Percentiles rank a stretch among this genome's conserved stretches.
Conservation (phyloP, 2,329 filamentous ascomycete species). For the Herpomyces periplanetae region DNA sequence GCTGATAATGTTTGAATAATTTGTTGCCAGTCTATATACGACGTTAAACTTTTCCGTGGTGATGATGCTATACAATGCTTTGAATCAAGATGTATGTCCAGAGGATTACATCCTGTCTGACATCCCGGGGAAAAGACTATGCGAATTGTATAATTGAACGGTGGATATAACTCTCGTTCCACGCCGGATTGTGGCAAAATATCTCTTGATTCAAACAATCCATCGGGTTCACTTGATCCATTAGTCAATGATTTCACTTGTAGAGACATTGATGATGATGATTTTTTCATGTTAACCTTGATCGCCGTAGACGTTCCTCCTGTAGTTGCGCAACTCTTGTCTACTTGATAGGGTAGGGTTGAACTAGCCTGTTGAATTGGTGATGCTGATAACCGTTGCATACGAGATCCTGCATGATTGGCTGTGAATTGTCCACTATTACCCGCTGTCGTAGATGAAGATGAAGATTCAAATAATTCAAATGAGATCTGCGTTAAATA, state of each 20-base stretch:
- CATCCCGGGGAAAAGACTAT: conserved; percentile 86
- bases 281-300: conserved; percentile 18
- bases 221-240: background rate
- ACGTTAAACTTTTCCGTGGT: conserved; percentile 51
- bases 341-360: too few relatives aligned
- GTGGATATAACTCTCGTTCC: conserved; percentile 10
- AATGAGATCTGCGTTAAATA: conserved; percentile 95
- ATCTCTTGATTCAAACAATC: background rate
- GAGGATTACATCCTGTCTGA: conserved; percentile 16
- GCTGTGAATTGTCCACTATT: too few relatives aligned
- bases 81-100: conserved; percentile 31
- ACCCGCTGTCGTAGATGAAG: too few relatives aligned
- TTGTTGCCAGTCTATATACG: conserved; percentile 75
- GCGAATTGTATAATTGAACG: conserved; percentile 73
- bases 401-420: too few relatives aligned
- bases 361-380: too few relatives aligned
- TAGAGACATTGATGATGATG: conserved; percentile 8
- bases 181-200: conserved; percentile 13
- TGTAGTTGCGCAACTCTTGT: too few relatives aligned
- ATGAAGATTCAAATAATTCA: conserved; percentile 88
- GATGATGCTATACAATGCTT: conserved; percentile 86
- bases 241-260: conserved; percentile 4
- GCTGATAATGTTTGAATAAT: conserved; percentile 80
- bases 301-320: too few relatives aligned
- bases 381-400: too few relatives aligned